Conservation (phyloP, 768 basidiomycete genomes). For the Collybiopsis luxurians region DNA sequence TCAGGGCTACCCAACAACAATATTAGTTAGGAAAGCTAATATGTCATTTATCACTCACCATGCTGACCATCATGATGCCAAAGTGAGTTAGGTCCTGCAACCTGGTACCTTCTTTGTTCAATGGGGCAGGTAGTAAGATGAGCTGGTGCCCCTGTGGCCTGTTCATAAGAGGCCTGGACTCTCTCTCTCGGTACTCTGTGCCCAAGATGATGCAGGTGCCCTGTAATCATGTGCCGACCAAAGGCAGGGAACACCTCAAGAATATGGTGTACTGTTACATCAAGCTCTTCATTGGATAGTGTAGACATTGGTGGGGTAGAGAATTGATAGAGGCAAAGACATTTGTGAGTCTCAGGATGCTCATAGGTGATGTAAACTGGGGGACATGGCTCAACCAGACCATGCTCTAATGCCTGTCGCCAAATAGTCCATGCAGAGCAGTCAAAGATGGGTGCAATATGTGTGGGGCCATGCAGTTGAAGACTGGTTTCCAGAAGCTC, state of each 20-base stretch:
- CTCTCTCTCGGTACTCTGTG: slow-evolving; percentile 11
- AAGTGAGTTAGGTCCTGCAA: too few species aligned
- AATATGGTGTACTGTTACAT: slow-evolving; percentile 14
- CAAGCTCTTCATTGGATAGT: slow-evolving; percentile 19
- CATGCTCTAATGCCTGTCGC: slow-evolving; percentile 22
- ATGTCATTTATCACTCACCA: slow-evolving; percentile 11
- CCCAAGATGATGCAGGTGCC: slow-evolving; percentile 12
- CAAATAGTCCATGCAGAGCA: slow-evolving; percentile 19
- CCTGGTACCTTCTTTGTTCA: too few species aligned
- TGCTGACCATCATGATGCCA: slow-evolving; percentile 18
- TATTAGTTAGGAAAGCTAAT: too few species aligned
- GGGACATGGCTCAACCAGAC: slow-evolving; percentile 16
- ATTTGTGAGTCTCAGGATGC: slow-evolving; percentile 9
- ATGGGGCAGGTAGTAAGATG: slow-evolving; percentile 20
- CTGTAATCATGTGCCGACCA: slow-evolving; percentile 19
- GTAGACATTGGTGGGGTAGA: slow-evolving; percentile 16
- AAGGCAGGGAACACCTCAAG: slow-evolving; percentile 19
- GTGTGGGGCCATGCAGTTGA: slow-evolving; percentile 18
- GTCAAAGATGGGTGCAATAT: slow-evolving; percentile 17
- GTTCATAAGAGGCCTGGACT: slow-evolving; percentile 12
- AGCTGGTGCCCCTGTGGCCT: slow-evolving; percentile 13
- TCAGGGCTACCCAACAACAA: slow-evolving; percentile 5
- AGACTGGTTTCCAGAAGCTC: slow-evolving; percentile 19
- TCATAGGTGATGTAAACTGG: slow-evolving; percentile 15
- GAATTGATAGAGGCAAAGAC: slow-evolving; percentile 8